Base-by-base conservation (phyloP, 2,329 filamentous ascomycete genomes). In the Phaeoacremonium minimum region DNA sequence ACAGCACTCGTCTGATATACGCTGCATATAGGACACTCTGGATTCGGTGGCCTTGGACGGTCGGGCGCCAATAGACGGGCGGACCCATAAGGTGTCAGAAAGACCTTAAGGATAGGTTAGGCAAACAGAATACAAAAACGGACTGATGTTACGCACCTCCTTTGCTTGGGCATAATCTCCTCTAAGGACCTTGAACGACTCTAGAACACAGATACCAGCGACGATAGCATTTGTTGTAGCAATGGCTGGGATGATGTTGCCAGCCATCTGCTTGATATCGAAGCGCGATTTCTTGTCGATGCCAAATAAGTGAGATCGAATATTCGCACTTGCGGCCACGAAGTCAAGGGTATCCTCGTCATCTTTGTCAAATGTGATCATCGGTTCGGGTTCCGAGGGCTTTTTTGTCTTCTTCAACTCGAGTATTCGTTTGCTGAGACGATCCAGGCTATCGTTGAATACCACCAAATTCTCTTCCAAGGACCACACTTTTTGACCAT, bases 261-360 rank as follows among this genome's bases (percentile, higher is more conserved):
- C 93, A 4, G 93, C 93, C 91, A 97, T 98, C 63, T 98, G 86
- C 66, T 98, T 98, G 52, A 93, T 90, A 55, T 97, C 90, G 54
- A 97, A 98, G 41, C 94, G 88, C 15, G 89, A 95, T 58, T 88
- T 91, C 5, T 71, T 66, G 36, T 91, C 85, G 40, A 98, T 95
- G 38, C 82, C 85, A 55, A 98, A 98, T n/a, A 95, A 74, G 16
- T 78, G 71, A 1, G 91, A 93, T 30, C 93, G 80, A 16, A 98
- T 77, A 52, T 98, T 98, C 18, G 91, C 88, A 48, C 85, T 87
- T 1, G 93, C 81, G 1, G 89, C 78, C 6, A 98, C 93, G 57
- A 98, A 97, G 55, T 98, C 90, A 7, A 98, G 72, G 0, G 91
- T 96, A 55, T 97, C 91, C 22, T 83, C 79, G 52, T 98, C 93